Conservation (phyloP, 495 filamentous ascomycete species). For the Extremus antarcticus region DNA sequence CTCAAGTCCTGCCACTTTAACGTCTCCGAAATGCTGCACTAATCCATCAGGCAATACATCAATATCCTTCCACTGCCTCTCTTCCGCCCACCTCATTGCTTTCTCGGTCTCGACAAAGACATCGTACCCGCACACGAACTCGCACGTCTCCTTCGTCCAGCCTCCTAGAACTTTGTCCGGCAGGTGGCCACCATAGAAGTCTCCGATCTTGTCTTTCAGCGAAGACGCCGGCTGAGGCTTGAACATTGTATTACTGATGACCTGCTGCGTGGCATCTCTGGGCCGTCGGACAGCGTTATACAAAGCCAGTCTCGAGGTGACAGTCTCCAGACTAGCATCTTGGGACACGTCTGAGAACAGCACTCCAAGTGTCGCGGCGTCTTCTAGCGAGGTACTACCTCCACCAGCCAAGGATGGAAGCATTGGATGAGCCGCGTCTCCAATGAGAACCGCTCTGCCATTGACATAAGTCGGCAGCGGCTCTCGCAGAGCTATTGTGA, state of each 20-base stretch:
- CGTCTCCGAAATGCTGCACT: not conserved
- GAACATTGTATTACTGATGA: constrained; percentile 5
- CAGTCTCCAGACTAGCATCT: not conserved
- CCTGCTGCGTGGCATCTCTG: constrained; percentile 14
- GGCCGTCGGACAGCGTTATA: constrained; percentile 14
- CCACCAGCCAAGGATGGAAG: constrained; percentile 10
- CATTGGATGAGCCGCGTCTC: constrained; percentile 40
- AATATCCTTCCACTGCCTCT: not conserved
- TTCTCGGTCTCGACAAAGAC: constrained; percentile 19
- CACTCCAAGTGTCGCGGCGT: constrained; percentile 21
- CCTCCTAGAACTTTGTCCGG: not conserved
- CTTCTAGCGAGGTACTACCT: constrained; percentile 17
- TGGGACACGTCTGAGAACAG: constrained; percentile 8
- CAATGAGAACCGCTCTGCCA: constrained; percentile 36
- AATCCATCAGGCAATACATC: not conserved
- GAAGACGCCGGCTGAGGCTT: not conserved
- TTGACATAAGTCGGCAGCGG: constrained; percentile 23
- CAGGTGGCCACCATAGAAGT: not conserved
- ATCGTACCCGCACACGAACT: constrained; percentile 21
- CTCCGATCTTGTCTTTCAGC: not conserved
- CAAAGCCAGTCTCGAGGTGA: constrained; percentile 2
- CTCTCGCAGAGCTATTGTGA: constrained; percentile 6
- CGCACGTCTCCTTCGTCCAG: constrained; percentile 1
- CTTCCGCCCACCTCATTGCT: constrained; percentile 6
- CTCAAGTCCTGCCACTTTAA: too few relatives aligned